Evolutionary conservation across 495 filamentous ascomycete genomes (phyloP).

Genomic region (Lentithecium fluviatile): DNA sequence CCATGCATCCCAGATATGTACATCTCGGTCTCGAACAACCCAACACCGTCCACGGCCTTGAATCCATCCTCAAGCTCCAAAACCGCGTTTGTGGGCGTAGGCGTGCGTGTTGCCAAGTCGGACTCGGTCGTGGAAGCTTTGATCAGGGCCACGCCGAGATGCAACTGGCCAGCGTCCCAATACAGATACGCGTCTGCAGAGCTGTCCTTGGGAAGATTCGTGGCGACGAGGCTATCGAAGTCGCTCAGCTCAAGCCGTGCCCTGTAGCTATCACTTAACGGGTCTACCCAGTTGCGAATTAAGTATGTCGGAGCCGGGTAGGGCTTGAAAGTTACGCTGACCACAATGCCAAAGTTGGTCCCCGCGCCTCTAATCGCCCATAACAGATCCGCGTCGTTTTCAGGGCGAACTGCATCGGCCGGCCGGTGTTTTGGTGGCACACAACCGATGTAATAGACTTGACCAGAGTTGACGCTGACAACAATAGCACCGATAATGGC

Average conservation of each 20-base stretch:
- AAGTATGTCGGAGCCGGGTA: constrained; percentile 48
- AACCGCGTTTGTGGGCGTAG: constrained; percentile 41
- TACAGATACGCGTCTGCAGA: constrained; percentile 62
- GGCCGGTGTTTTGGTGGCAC: constrained; percentile 54
- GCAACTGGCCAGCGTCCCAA: constrained; percentile 49
- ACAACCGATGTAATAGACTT: constrained; percentile 52
- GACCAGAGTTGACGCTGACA: constrained; percentile 55
- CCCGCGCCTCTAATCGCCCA: constrained; percentile 64
- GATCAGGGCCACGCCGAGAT: constrained; percentile 57
- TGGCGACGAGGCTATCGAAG: constrained; percentile 50
- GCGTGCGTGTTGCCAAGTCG: constrained; percentile 33
- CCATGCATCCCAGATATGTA: constrained; percentile 62
- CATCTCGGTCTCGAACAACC: constrained; percentile 60
- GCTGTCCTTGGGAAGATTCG: constrained; percentile 46
- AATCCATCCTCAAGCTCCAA: constrained; percentile 23
- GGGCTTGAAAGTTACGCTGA: constrained; percentile 58
- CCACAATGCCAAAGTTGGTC: constrained; percentile 63
- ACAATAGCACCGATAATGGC: constrained; percentile 59
- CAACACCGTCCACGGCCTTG: constrained; percentile 50
- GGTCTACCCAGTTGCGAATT: constrained; percentile 53
- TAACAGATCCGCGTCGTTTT: constrained; percentile 56
- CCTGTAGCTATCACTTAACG: constrained; percentile 46
- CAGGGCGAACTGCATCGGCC: constrained; percentile 47
- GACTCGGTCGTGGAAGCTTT: constrained; percentile 43
- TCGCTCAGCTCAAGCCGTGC: constrained; percentile 44